Evolutionary conservation across 805 yeast genomes (phyloP), one percentile per base, ranked within the genome.

Genomic region (Candida piceae): DNA sequence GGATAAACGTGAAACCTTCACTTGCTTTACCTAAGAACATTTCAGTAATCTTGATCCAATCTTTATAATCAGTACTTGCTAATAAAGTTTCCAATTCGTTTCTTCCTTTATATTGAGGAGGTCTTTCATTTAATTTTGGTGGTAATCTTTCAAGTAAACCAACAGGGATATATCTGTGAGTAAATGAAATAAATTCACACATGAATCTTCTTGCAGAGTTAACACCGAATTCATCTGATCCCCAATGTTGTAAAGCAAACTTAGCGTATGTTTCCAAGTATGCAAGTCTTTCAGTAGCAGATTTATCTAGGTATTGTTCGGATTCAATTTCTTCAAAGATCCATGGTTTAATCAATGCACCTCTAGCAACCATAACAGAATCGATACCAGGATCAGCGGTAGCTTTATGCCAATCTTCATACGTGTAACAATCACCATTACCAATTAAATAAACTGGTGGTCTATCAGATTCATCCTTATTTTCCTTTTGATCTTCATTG

Each of bases 291-390:
- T 93, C 97, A 16, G 81, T 68, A n/a, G 96, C 80, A 2, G 86
- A 69, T 64, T 90, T 93, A 60, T 93, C 99, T 44, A 93, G 63
- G 58, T 87, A 80, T 61, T 93, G 97, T 51, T 80, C 78, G 6
- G 90, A 70, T 40, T 90, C 94, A 39, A 93, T 76, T 63, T 93
- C 99, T 65, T 93, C 97, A 50, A 90, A 93, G 35, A 93, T 85
- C 99, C 99, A 93, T 24, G 99, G 99, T 63, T 93, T 93, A 58
- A 93, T 89, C 46, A 93, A 72, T 2, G 97, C 97, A 38, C 97
- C 98, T 54, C 99, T 75, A 3, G 97, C 98, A 37, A 93, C 86
- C 97, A 94, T 93, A 13, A 88, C 95, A 21, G 93, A 78, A 63
- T 93, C 98, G 40, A 90, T 79, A 16, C 84, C 83, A 21, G 74